Evolutionary conservation across 2,329 filamentous ascomycete genomes (phyloP).

Genomic region (Colletotrichum sp.): DNA sequence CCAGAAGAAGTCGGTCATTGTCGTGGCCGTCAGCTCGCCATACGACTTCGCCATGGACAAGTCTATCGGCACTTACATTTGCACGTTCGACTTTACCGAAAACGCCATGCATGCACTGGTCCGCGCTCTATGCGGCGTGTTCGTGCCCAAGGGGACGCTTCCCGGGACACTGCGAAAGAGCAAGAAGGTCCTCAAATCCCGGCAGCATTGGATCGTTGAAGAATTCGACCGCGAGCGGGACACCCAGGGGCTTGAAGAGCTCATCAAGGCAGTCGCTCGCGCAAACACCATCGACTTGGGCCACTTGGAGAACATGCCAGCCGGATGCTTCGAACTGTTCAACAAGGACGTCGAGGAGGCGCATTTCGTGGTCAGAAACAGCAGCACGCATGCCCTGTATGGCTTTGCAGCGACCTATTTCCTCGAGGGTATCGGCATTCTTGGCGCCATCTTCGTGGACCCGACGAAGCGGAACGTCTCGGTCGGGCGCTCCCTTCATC

Average conservation of each 20-base stretch:
- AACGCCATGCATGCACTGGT: conserved; percentile 86
- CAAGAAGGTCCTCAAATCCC: conserved; percentile 85
- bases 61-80: conserved; percentile 89
- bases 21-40: conserved; percentile 91
- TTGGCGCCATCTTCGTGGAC: conserved; percentile 90
- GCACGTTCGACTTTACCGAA: conserved; percentile 96
- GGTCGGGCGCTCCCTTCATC: conserved; percentile 88
- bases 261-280: conserved; percentile 74
- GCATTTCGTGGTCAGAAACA: conserved; percentile 93
- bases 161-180: conserved; percentile 83
- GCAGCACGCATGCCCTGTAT: conserved; percentile 88
- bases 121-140: conserved; percentile 82
- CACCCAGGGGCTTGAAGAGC: conserved; percentile 71
- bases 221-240: conserved; percentile 84
- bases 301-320: conserved; percentile 73
- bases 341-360: conserved; percentile 76
- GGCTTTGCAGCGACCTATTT: conserved; percentile 93
- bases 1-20: conserved; percentile 87
- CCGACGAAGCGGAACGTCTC: conserved; percentile 85
- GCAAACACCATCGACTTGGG: conserved; percentile 69
- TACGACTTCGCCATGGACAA: conserved; percentile 97
- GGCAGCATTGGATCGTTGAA: conserved; percentile 94
- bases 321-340: conserved; percentile 77
- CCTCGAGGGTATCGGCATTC: conserved; percentile 73
- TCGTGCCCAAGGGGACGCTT: conserved; percentile 62